These are phyloP conservation scores for Rugosomyces carneus DNA, from an alignment of 1,284 basidiomycete species.

Conservation along the genomic window DNA sequence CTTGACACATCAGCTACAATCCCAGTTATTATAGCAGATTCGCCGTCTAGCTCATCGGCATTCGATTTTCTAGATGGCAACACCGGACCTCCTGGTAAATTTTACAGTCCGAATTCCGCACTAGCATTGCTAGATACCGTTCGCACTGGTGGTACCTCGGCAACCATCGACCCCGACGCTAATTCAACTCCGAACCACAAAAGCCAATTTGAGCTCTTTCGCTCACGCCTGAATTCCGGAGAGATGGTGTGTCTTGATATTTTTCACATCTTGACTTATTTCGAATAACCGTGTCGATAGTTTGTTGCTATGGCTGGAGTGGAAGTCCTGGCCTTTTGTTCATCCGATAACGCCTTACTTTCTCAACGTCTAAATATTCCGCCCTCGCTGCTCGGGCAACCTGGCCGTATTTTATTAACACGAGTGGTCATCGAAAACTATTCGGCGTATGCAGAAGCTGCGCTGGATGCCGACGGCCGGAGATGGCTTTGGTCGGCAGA, in stretches of 20 bases:
- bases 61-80: conserved; percentile 31
- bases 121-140: conserved; percentile 42
- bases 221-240: conserved; percentile 38
- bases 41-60: conserved; percentile 22
- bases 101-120: conserved; percentile 41
- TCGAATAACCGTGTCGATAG: conserved; percentile 25
- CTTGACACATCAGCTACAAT: conserved; percentile 37
- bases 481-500: conserved; percentile 24
- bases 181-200: conserved; percentile 34
- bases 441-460: conserved; percentile 36
- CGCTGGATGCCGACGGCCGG: conserved; percentile 27
- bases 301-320: conserved; percentile 45
- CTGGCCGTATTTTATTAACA: conserved; percentile 30
- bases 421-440: conserved; percentile 36
- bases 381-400: conserved; percentile 24
- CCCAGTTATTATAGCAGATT: conserved; percentile 37
- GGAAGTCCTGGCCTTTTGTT: conserved; percentile 47
- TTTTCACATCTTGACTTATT: conserved; percentile 1
- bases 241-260: conserved; percentile 38
- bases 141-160: conserved; percentile 44
- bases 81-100: conserved; percentile 46
- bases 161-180: conserved; percentile 33
- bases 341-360: conserved; percentile 37
- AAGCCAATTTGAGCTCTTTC: conserved; percentile 38
- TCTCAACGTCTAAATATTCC: conserved; percentile 42